These are phyloP conservation scores for Jaltomata sinuosa DNA, from an alignment of 257 asterid species.

Conservation along the genomic window DNA sequence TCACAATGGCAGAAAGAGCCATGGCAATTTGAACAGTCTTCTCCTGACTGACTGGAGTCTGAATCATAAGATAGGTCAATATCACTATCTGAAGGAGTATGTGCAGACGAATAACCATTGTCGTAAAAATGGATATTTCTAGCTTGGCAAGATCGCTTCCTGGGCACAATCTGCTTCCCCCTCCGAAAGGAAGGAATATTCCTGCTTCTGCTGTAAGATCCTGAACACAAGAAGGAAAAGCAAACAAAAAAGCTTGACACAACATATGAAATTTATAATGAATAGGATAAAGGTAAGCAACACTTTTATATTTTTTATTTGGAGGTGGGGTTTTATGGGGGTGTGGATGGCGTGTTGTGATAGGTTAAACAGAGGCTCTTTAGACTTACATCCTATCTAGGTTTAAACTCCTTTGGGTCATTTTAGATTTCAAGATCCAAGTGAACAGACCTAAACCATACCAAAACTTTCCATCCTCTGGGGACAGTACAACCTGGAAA, in stretches of 20 bases:
- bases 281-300: background rate
- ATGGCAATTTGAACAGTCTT: no score
- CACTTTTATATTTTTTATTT: background rate
- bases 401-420: constrained; percentile 52
- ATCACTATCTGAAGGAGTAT: no score
- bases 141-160: constrained; percentile 92
- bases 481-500: constrained; percentile 67
- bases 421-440: constrained; percentile 49
- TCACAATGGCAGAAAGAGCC: no score
- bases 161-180: constrained; percentile 79
- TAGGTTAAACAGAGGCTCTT: background rate
- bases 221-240: constrained; percentile 15
- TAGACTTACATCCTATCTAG: constrained; percentile 14
- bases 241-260: background rate
- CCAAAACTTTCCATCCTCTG: constrained; percentile 76
- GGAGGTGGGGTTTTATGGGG: background rate
- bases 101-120: no score
- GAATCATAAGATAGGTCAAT: no score
- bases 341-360: background rate
- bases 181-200: constrained; percentile 71
- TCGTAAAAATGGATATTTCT: constrained; percentile 63
- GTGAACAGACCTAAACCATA: constrained; percentile 87
- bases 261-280: background rate
- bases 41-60: no score
- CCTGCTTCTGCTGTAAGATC: constrained; percentile 64